Conservation (phyloP, 495 filamentous ascomycete genomes). For the Aspergillus olivimuriae region DNA sequence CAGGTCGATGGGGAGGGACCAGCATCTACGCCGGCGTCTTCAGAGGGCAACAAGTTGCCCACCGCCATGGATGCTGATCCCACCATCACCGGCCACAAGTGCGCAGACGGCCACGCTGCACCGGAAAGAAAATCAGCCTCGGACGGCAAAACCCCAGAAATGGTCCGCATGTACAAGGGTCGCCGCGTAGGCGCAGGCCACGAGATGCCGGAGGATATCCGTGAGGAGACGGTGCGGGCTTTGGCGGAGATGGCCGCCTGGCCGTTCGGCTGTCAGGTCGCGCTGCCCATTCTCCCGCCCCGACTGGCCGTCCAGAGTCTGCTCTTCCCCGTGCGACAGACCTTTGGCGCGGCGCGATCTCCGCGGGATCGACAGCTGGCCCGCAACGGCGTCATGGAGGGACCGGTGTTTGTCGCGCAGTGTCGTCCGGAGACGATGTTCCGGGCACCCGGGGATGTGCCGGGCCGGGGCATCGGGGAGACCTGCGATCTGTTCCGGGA, state of each 20-base stretch:
- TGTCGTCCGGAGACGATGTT: constrained; percentile 55
- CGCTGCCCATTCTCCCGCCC: constrained; percentile 55
- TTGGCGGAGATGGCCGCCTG: constrained; percentile 76
- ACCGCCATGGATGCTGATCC: constrained; percentile 32
- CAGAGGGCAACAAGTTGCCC: no score
- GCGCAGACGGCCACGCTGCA: no score
- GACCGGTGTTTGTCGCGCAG: constrained; percentile 56
- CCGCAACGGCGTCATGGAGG: constrained; percentile 67
- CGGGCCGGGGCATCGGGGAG: constrained; percentile 47
- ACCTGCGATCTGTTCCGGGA: constrained; percentile 67
- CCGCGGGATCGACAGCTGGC: constrained; percentile 64
- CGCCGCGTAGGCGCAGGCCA: constrained; percentile 56
- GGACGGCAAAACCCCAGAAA: constrained; percentile 10
- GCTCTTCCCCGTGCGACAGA: constrained; percentile 46
- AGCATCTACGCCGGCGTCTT: not conserved
- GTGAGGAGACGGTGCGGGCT: constrained; percentile 60
- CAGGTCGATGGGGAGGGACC: constrained; percentile 14
- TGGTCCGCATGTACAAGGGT: constrained; percentile 36
- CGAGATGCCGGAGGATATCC: constrained; percentile 71
- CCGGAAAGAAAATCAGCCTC: constrained; percentile 1
- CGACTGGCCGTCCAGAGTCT: constrained; percentile 51
- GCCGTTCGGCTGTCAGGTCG: constrained; percentile 70
- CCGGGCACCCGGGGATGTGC: constrained; percentile 25
- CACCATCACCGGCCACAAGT: no score
- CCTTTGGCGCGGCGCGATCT: constrained; percentile 56